Base-by-base conservation (phyloP, 768 basidiomycete genomes). In the Amylocystis lapponica region DNA sequence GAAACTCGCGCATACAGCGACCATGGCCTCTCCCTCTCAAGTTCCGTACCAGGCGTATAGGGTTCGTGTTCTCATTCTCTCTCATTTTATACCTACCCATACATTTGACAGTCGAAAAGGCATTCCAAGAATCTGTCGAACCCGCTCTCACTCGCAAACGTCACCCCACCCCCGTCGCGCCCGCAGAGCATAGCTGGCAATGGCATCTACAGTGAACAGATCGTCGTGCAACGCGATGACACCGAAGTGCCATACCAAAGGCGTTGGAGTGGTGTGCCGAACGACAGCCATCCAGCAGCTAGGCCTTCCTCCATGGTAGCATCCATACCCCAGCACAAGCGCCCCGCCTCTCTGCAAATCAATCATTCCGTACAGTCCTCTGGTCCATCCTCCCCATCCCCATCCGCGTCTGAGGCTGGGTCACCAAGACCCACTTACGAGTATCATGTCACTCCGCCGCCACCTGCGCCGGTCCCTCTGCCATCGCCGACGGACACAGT, bases 1-100 rank as follows among this genome's bases (percentile, higher is more conserved):
- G n/a, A n/a, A n/a, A n/a, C n/a, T n/a, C n/a, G n/a, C n/a, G n/a
- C n/a, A n/a, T n/a, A n/a, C n/a, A n/a, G n/a, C n/a, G 32, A 48
- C 53, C 47, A 57, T 57, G 60, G 57, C 48, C 42, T 41, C 55
- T 12, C 53, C 61, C 25, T 49, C 55, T 17, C 50, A 65, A n/a
- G 65, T 76, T 11, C 71, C 74, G 4, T 76, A 76, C 59, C 72
- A 72, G 50, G 68, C 74, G 0, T 75, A 75, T 60, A 72, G 57
- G 62, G 74, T 70, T 41, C 41, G 57, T 49, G 1, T 12, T 27
- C 21, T 25, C 26, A 7, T 16, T 37, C 12, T 41, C 27, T 27
- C 43, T 34, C 21, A 25, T 19, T 38, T 5, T 27, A 17, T 36
- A 3, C 39, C 31, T 43, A n/a, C 26, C 11, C 20, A n/a, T 21